Evolutionary conservation across 495 filamentous ascomycete species (phyloP).

Genomic region (Aspergillus steynii): DNA sequence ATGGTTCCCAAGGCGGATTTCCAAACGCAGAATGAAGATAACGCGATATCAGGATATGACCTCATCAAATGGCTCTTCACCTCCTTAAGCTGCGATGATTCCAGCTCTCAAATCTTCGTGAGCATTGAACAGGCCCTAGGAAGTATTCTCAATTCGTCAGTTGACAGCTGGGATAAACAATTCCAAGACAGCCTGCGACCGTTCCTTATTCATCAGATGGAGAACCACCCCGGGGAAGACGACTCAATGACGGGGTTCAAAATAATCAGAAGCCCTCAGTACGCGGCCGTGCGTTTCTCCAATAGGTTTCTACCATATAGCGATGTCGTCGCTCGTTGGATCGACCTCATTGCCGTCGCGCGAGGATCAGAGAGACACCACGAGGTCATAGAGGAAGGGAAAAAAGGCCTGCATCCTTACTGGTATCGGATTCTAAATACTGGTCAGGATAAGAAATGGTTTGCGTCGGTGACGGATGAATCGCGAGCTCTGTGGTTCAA

Average conservation of each 20-base stretch:
- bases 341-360: conserved; percentile 78
- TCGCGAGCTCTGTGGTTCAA: conserved; percentile 35
- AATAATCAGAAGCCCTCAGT: conserved; percentile 66
- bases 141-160: conserved; percentile 65
- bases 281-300: conserved; percentile 83
- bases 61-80: conserved; percentile 77
- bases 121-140: conserved; percentile 89
- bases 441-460: conserved; percentile 31
- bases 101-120: conserved; percentile 69
- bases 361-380: conserved; percentile 61
- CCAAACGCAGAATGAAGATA: conserved; percentile 25
- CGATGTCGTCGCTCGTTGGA: conserved; percentile 81
- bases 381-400: conserved; percentile 87
- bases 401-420: conserved; percentile 81
- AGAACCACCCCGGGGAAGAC: conserved; percentile 49
- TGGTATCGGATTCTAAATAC: conserved; percentile 71
- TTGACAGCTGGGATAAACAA: conserved; percentile 43
- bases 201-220: conserved; percentile 70
- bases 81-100: conserved; percentile 78
- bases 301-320: conserved; percentile 83
- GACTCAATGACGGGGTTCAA: conserved; percentile 37
- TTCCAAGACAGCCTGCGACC: conserved; percentile 51
- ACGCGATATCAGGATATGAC: conserved; percentile 54
- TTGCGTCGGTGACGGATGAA: conserved; percentile 14
- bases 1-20: conserved; percentile 58